These are phyloP conservation scores for Calcarisporium arbuscula DNA, from an alignment of 2,329 filamentous ascomycete genomes.

Conservation along the genomic window DNA sequence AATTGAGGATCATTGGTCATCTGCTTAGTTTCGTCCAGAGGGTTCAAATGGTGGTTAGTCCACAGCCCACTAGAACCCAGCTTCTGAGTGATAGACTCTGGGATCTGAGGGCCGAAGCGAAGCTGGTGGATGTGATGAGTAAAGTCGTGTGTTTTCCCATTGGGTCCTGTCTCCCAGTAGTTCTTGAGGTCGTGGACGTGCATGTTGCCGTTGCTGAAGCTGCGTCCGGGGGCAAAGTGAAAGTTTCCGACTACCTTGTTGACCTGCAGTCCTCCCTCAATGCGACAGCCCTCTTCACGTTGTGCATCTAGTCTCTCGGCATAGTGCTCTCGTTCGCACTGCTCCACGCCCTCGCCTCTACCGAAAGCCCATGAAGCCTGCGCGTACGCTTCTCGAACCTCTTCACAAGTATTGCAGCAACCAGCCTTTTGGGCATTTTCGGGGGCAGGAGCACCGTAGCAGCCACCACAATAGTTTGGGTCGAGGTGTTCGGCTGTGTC, in stretches of 20 bases:
- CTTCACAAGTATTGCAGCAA: constrained; percentile 95
- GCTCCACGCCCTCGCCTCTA: constrained; percentile 84
- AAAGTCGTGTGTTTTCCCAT: constrained; percentile 73
- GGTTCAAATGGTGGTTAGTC: constrained; percentile 89
- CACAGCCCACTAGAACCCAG: constrained; percentile 51
- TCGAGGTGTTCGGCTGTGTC: constrained; percentile 72
- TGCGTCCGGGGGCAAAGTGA: constrained; percentile 92
- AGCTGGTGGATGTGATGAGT: constrained; percentile 82
- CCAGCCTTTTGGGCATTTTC: constrained; percentile 67
- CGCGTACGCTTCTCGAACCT: constrained; percentile 92
- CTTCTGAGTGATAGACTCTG: constrained; percentile 60
- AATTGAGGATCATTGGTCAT: constrained; percentile 72
- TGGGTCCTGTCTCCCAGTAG: constrained; percentile 74
- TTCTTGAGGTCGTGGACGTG: constrained; percentile 97
- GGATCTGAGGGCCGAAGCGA: constrained; percentile 87
- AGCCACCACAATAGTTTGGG: constrained; percentile 86
- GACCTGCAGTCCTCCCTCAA: constrained; percentile 85
- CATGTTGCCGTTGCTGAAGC: constrained; percentile 93
- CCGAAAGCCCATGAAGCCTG: constrained; percentile 89
- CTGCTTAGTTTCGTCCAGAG: constrained; percentile 76
- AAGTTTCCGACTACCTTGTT: constrained; percentile 99
- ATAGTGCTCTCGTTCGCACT: constrained; percentile 94
- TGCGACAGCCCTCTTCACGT: constrained; percentile 85
- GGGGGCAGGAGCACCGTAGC: constrained; percentile 79
- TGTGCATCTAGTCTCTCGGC: constrained; percentile 81